Conservation (phyloP, 352 stramenopile genomes). For the Globisporangium abappressorium region DNA sequence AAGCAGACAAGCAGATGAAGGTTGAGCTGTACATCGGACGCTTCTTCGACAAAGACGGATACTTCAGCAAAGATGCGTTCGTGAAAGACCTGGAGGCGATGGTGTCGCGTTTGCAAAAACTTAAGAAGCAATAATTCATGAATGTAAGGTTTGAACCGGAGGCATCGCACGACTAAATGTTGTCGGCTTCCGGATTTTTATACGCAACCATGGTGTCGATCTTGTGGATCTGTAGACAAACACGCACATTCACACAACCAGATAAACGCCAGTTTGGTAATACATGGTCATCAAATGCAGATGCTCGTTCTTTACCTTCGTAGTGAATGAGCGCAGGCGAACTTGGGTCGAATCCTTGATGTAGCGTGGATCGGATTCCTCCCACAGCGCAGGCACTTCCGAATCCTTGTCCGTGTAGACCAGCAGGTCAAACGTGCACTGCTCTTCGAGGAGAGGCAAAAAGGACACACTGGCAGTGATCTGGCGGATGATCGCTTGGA, state of each 20-base stretch:
- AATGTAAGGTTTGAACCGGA: conserved; percentile 16
- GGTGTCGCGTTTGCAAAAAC: conserved; percentile 63
- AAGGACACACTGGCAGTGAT: conserved; percentile 99
- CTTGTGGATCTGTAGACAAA: conserved; percentile 91
- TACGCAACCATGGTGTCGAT: conserved; percentile 98
- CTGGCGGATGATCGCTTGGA: conserved; percentile 99
- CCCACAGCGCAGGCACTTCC: conserved; percentile 94
- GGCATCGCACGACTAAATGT: conserved; percentile 37
- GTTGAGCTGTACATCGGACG: conserved; percentile 77
- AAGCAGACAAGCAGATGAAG: conserved; percentile 42
- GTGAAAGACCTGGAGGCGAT: conserved; percentile 62
- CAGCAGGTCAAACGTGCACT: conserved; percentile 98
- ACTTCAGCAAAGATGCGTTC: conserved; percentile 80
- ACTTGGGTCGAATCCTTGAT: conserved; percentile 98
- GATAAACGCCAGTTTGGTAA: conserved; percentile 10
- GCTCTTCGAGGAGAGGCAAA: conserved; percentile 96
- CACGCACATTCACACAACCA: conserved; percentile 19
- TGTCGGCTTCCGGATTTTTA: conserved; percentile 87
- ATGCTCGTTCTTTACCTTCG: conserved; percentile 71
- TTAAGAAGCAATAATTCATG: conserved; percentile 69
- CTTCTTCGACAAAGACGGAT: conserved; percentile 85
- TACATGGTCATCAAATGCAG: conserved; percentile 11
- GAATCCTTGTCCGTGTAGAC: conserved; percentile 98
- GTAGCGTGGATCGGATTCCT: conserved; percentile 97
- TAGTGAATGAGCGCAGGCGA: conserved; percentile 97